Conservation (phyloP, 805 yeast species). For the Yamadazyma olivae region DNA sequence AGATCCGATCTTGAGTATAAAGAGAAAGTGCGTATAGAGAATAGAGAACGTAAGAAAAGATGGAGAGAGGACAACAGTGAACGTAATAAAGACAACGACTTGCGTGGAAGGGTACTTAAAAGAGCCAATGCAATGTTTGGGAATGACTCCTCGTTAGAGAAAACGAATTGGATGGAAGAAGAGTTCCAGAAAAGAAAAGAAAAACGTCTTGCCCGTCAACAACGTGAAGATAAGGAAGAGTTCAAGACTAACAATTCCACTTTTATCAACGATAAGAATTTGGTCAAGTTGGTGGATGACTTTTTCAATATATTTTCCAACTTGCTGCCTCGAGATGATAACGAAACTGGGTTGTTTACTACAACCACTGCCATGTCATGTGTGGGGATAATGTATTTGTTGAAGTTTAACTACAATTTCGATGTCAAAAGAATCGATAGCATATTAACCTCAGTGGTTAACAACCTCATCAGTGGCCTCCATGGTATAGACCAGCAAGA, state of each 20-base stretch:
- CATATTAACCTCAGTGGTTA: conserved; percentile 20
- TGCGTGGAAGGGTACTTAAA: conserved; percentile 71
- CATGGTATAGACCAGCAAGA: conserved; percentile 20
- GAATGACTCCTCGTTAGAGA: conserved; percentile 48
- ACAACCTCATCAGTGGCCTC: conserved; percentile 21
- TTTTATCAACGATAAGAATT: conserved; percentile 11
- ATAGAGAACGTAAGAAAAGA: conserved; percentile 72
- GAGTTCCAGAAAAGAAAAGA: conserved; percentile 68
- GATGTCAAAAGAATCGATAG: conserved; percentile 21
- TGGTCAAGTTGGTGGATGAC: conserved; percentile 21
- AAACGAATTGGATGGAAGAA: conserved; percentile 64
- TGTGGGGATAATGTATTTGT: conserved; percentile 25
- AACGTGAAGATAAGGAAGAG: conserved; percentile 16
- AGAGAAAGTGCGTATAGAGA: conserved; percentile 62
- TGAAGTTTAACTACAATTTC: conserved; percentile 12
- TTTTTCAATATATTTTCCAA: conserved; percentile 34
- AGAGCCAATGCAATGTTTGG: conserved; percentile 72
- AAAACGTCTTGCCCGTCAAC: conserved; percentile 51
- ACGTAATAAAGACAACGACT: conserved; percentile 83
- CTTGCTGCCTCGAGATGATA: conserved; percentile 29
- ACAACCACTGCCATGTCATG: conserved; percentile 37
- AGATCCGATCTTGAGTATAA: conserved; percentile 39
- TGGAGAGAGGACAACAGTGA: conserved; percentile 82
- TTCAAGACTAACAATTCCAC: conserved; percentile 10
- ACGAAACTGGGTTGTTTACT: conserved; percentile 29